phyloP scores from a whole-genome alignment of 2,329 filamentous ascomycete genomes.

The Aspergillus sp. region DNA sequence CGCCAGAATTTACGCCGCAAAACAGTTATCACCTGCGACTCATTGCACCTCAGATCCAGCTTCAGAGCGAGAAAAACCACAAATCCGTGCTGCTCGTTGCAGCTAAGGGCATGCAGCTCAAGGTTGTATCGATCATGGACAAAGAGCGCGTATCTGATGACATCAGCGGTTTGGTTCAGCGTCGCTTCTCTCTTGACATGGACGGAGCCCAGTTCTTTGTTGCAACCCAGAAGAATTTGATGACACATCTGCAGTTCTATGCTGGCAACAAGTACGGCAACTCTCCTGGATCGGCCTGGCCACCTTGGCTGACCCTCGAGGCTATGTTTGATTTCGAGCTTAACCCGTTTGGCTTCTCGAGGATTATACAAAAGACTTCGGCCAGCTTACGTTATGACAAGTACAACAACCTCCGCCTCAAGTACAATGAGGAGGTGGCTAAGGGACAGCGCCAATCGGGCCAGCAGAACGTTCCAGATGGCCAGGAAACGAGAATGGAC shows the following conservation, averaged over 20 bases:
- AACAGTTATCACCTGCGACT: conserved; percentile 93
- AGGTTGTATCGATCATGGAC: conserved; percentile 97
- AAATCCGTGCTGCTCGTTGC: conserved; percentile 97
- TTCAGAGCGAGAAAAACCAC: conserved; percentile 97
- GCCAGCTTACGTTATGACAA: conserved; percentile 95
- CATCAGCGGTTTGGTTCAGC: conserved; percentile 92
- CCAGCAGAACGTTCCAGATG: conserved; percentile 41
- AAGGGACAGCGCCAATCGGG: conserved; percentile 52
- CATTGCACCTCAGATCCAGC: conserved; percentile 94
- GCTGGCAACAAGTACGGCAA: conserved; percentile 91
- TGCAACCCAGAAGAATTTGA: conserved; percentile 88
- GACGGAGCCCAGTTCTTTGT: conserved; percentile 99
- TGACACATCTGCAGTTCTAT: conserved; percentile 85
- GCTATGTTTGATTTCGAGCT: conserved; percentile 96
- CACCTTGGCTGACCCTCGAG: conserved; percentile 96
- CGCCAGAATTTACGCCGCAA: conserved; percentile 82
- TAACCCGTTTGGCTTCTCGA: conserved; percentile 95
- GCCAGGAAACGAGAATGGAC: conserved; percentile 78
- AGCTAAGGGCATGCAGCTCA: conserved; percentile 96
- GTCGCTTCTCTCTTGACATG: conserved; percentile 91
- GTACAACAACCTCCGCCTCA: conserved; percentile 93
- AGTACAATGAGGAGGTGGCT: conserved; percentile 92
- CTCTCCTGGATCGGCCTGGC: conserved; percentile 82
- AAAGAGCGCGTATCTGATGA: conserved; percentile 88
- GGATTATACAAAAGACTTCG: conserved; percentile 95